Evolutionary conservation across 257 asterid species (phyloP).

Genomic region (Petrea volubilis): DNA sequence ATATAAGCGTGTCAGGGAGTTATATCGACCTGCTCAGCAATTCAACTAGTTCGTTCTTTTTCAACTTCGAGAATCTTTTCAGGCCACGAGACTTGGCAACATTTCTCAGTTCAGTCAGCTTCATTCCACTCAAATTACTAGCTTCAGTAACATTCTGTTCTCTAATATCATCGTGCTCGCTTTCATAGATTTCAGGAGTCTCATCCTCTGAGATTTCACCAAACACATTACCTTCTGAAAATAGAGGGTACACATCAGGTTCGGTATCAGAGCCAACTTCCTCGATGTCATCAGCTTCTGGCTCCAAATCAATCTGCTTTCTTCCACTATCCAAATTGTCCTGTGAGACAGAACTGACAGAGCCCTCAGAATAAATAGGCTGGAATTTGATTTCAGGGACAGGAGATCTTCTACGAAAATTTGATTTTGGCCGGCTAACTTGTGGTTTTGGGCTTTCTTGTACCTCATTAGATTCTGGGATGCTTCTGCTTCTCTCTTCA

Average conservation of each 20-base stretch:
- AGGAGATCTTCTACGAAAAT: constrained; percentile 75
- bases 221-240: constrained; percentile 37
- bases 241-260: constrained; percentile 35
- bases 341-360: constrained; percentile 28
- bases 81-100: constrained; percentile 69
- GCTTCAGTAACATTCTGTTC: constrained; percentile 26
- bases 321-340: constrained; percentile 19
- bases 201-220: constrained; percentile 45
- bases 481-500: constrained; percentile 41
- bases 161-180: constrained; percentile 26
- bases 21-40: constrained; percentile 29
- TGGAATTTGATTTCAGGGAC: constrained; percentile 61
- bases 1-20: no score
- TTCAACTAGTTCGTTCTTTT: constrained; percentile 54
- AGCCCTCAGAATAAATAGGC: constrained; percentile 40
- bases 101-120: constrained; percentile 61
- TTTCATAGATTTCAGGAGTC: constrained; percentile 30
- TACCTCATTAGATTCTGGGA: constrained; percentile 31
- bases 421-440: constrained; percentile 67
- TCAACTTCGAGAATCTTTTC: constrained; percentile 72
- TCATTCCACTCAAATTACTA: constrained; percentile 42
- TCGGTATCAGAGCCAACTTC: constrained; percentile 43
- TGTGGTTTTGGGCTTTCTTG: constrained; percentile 44
- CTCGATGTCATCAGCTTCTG: constrained; percentile 29
- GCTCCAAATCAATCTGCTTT: constrained; percentile 23